These are phyloP conservation scores for Coemansia brasiliensis DNA, from an alignment of 192 early-diverging fungal genomes.

Conservation along the genomic window DNA sequence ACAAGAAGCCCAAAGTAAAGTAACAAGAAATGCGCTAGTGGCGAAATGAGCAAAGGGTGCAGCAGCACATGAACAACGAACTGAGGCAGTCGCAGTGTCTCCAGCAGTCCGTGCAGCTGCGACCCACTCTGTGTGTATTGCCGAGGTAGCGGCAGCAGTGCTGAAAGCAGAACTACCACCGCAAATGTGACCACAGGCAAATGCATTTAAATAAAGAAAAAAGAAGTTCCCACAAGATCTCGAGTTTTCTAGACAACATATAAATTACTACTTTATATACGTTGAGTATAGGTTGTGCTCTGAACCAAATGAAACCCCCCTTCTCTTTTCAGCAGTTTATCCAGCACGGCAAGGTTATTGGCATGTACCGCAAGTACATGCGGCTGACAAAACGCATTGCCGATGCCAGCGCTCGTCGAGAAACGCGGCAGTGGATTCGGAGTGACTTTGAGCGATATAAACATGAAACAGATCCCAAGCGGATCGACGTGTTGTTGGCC, in stretches of 20 bases:
- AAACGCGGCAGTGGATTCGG: conserved; percentile 47
- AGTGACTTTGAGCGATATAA: conserved; percentile 44
- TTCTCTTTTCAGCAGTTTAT: conserved; percentile 46
- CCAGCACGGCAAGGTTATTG: conserved; percentile 42
- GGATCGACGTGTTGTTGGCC: conserved; percentile 42
- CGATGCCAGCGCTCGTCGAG: conserved; percentile 21
- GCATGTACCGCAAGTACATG: conserved; percentile 53
- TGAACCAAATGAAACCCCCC: conserved; percentile 4
- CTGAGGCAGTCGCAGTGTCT: conserved; percentile 19
- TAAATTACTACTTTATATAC: no score
- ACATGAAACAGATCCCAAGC: conserved; percentile 21
- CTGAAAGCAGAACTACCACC: conserved; percentile 20
- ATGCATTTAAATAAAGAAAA: conserved; percentile 18
- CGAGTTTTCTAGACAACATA: no score
- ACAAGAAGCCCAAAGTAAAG: conserved; percentile 21
- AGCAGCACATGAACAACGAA: conserved; percentile 9
- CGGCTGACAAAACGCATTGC: conserved; percentile 41
- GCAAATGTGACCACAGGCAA: conserved; percentile 32
- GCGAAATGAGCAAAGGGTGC: conserved; percentile 31
- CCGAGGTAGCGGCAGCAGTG: conserved; percentile 34
- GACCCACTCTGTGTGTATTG: conserved; percentile 26
- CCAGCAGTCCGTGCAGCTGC: conserved; percentile 21
- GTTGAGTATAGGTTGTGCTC: not conserved
- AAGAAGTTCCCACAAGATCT: conserved; percentile 4
- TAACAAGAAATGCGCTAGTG: conserved; percentile 22